These are phyloP conservation scores for Inonotus obliquus DNA, from an alignment of 1,284 basidiomycete genomes.

Conservation along the genomic window DNA sequence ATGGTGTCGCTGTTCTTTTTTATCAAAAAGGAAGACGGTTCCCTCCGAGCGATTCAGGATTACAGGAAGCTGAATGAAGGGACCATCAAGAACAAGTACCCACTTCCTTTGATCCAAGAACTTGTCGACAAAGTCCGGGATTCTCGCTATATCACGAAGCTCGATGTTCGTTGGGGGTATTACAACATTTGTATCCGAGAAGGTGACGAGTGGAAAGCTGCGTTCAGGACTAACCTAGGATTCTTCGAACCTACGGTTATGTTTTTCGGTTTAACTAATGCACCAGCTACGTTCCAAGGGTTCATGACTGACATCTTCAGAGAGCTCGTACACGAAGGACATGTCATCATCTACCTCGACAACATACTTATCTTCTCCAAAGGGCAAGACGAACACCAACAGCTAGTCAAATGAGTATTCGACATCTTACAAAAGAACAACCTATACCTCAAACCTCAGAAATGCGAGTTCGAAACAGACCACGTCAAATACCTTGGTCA, in stretches of 20 bases:
- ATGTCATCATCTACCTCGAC: slow-evolving; percentile 16
- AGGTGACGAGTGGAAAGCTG: slow-evolving; percentile 31
- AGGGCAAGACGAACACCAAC: too few relatives aligned
- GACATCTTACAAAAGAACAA: slow-evolving; percentile 20
- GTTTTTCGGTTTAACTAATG: slow-evolving; percentile 36
- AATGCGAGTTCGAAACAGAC: too few relatives aligned
- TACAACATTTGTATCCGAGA: slow-evolving; percentile 22
- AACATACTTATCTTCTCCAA: too few relatives aligned
- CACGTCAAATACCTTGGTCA: too few relatives aligned
- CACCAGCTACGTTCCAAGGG: slow-evolving; percentile 30
- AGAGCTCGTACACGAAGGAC: background rate
- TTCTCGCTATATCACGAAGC: slow-evolving; percentile 13
- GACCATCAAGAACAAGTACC: background rate
- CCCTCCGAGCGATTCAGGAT: background rate
- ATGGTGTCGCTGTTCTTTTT: slow-evolving; percentile 9
- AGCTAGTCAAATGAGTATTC: too few relatives aligned
- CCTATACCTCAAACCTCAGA: slow-evolving; percentile 25
- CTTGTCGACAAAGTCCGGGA: slow-evolving; percentile 25
- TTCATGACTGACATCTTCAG: slow-evolving; percentile 8
- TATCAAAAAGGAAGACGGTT: slow-evolving; percentile 5
- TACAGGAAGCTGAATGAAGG: background rate
- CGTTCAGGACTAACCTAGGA: slow-evolving; percentile 28
- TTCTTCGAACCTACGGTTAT: slow-evolving; percentile 30
- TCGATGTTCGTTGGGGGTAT: slow-evolving; percentile 12
- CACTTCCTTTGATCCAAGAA: slow-evolving; percentile 18